These are phyloP conservation scores for Ustilago shanxiensis DNA, from an alignment of 1,284 basidiomycete species.

Conservation along the genomic window DNA sequence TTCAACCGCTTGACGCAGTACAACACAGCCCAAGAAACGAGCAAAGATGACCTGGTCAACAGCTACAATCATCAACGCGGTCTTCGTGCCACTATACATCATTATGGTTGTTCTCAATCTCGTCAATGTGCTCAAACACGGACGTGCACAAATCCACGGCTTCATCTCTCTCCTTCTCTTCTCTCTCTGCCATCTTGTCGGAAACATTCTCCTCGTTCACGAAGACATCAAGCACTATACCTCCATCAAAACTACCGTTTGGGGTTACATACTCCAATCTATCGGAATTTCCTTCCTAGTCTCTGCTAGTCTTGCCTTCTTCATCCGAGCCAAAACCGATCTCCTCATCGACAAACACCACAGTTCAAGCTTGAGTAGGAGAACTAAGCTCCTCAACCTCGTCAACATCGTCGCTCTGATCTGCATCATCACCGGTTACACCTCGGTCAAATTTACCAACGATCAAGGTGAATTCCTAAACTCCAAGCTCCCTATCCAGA, in stretches of 20 bases:
- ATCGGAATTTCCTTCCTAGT: conserved; percentile 32
- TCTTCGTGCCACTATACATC: conserved; percentile 49
- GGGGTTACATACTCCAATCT: conserved; percentile 31
- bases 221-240: conserved; percentile 16
- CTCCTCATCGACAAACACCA: not conserved
- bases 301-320: conserved; percentile 24
- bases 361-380: not conserved
- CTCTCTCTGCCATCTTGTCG: conserved; percentile 21
- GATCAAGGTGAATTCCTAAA: not conserved
- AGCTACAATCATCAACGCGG: conserved; percentile 26
- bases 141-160: conserved; percentile 10
- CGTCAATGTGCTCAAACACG: conserved; percentile 33
- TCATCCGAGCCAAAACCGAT: conserved; percentile 3
- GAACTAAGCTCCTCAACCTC: conserved; percentile 18
- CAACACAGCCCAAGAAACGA: not conserved
- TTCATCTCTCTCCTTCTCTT: conserved; percentile 43
- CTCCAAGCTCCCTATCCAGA: conserved; percentile 9
- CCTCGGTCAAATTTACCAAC: conserved; percentile 10
- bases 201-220: conserved; percentile 32
- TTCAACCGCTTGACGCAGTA: not conserved
- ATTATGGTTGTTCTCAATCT: conserved; percentile 14
- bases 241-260: not conserved
- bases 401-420: conserved; percentile 34
- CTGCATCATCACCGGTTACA: conserved; percentile 33
- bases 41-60: conserved; percentile 39